Evolutionary conservation across 1,139 yeast species (phyloP).

Genomic region (Meyerozyma carpophila): DNA sequence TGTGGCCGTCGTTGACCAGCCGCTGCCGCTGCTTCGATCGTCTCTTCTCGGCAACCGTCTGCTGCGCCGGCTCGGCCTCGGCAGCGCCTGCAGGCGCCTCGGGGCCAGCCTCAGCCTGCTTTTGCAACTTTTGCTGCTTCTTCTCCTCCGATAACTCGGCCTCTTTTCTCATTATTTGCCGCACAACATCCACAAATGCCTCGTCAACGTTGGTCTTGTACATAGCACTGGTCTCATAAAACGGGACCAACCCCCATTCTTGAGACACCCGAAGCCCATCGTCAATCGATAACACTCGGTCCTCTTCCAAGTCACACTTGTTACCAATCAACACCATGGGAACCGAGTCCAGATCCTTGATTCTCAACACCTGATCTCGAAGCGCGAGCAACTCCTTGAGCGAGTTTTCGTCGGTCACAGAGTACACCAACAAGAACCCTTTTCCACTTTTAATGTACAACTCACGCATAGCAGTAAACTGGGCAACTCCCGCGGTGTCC

Average conservation of each 20-base stretch:
- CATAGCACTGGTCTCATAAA: slow-evolving; percentile 93
- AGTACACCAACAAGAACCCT: slow-evolving; percentile 64
- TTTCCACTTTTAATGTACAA: slow-evolving; percentile 52
- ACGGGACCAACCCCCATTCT: slow-evolving; percentile 84
- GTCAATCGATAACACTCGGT: slow-evolving; percentile 69
- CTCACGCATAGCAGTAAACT: slow-evolving; percentile 55
- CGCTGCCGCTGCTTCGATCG: neutral
- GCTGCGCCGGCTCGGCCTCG: neutral
- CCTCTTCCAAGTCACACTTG: slow-evolving; percentile 74
- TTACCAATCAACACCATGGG: slow-evolving; percentile 89
- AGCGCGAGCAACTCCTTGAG: slow-evolving; percentile 76
- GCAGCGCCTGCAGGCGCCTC: neutral
- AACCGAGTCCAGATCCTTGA: slow-evolving; percentile 72
- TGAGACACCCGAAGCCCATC: slow-evolving; percentile 82
- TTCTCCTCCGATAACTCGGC: slow-evolving; percentile 45
- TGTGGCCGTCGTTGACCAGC: neutral
- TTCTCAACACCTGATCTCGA: slow-evolving; percentile 83
- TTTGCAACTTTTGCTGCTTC: slow-evolving; percentile 39
- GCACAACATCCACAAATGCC: slow-evolving; percentile 83
- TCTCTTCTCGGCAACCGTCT: neutral
- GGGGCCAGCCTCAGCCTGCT: slow-evolving; percentile 15
- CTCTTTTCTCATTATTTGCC: slow-evolving; percentile 81
- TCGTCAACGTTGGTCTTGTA: slow-evolving; percentile 85
- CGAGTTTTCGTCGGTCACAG: slow-evolving; percentile 84
- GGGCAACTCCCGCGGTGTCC: slow-evolving; percentile 51